A percentile compares a stretch with the other conserved stretches of the same genome.
Conservation (phyloP, 1,284 basidiomycete genomes). For the Vanrija sp. region DNA sequence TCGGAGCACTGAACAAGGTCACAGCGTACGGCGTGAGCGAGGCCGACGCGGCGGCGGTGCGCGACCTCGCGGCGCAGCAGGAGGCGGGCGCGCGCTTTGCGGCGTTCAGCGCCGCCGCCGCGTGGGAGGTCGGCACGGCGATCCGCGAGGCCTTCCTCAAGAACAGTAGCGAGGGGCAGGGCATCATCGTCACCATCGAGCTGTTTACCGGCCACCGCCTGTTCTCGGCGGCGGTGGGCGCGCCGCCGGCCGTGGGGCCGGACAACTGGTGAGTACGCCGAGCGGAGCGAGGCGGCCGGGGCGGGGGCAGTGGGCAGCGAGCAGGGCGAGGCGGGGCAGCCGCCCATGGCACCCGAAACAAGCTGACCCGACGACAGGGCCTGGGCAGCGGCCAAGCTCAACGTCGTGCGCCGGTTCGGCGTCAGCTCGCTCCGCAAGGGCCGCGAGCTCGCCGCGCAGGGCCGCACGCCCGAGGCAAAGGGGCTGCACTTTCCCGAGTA, state of each 20-base stretch:
- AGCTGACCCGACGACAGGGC: conserved; percentile 14
- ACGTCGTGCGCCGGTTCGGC: conserved; percentile 39
- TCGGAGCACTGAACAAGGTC: background rate
- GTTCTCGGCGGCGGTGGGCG: conserved; percentile 39
- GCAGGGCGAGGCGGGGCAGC: background rate
- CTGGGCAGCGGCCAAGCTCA: conserved; percentile 44
- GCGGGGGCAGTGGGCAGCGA: background rate
- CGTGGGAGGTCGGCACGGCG: conserved; percentile 29
- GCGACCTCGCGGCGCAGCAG: conserved; percentile 15
- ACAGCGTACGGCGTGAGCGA: background rate
- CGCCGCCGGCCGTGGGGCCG: conserved; percentile 29
- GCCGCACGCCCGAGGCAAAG: conserved; percentile 26
- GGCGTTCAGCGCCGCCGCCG: conserved; percentile 25
- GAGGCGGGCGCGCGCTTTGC: conserved; percentile 21
- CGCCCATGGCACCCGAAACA: no score
- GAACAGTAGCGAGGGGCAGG: conserved; percentile 4
- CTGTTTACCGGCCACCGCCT: conserved; percentile 40
- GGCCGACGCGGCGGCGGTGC: background rate
- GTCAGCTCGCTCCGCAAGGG: conserved; percentile 42
- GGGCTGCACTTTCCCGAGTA: conserved; percentile 38
- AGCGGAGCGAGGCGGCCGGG: background rate
- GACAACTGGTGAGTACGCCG: conserved; percentile 35
- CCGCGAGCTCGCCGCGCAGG: conserved; percentile 29
- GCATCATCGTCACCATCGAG: conserved; percentile 39
- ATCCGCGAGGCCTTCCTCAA: conserved; percentile 28